A percentile compares a stretch with the other conserved stretches of the same genome.
phyloP scores from a whole-genome alignment of 1,139 yeast genomes.

The Saccharomyces hybrid region DNA sequence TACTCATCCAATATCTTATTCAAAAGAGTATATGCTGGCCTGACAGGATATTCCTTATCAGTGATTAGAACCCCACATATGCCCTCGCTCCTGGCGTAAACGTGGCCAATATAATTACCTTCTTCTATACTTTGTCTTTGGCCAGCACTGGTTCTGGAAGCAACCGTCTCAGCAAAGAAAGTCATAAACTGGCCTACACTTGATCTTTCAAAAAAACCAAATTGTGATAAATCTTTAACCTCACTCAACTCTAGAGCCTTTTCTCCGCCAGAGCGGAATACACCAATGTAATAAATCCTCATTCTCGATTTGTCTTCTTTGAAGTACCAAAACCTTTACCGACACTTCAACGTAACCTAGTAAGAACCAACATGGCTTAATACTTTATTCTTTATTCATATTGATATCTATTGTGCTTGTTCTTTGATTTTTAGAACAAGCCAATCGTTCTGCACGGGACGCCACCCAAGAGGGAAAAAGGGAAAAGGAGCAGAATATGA shows the following conservation, averaged over 20 bases:
- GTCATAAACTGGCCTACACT: slow-evolving; percentile 86
- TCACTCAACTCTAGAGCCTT: slow-evolving; percentile 70
- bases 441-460: slow-evolving; percentile 1
- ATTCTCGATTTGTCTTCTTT: slow-evolving; percentile 33
- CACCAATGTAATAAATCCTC: slow-evolving; percentile 88
- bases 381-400: not conserved
- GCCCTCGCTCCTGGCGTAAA: slow-evolving; percentile 84
- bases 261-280: slow-evolving; percentile 51
- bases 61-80: slow-evolving; percentile 88
- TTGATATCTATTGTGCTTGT: not conserved
- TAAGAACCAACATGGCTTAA: not conserved
- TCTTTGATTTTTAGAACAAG: not conserved
- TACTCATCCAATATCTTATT: slow-evolving; percentile 90
- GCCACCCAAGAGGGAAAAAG: not conserved
- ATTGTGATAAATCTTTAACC: slow-evolving; percentile 75
- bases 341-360: not conserved
- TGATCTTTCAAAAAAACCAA: slow-evolving; percentile 78
- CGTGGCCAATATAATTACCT: slow-evolving; percentile 83
- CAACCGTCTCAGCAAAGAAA: slow-evolving; percentile 84
- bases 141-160: slow-evolving; percentile 79
- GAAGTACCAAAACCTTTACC: not conserved
- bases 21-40: slow-evolving; percentile 92
- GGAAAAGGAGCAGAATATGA: not conserved
- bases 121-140: slow-evolving; percentile 94
- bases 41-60: slow-evolving; percentile 90